Conservation (phyloP, 495 filamentous ascomycete species). For the Trypethelium eluteriae region DNA sequence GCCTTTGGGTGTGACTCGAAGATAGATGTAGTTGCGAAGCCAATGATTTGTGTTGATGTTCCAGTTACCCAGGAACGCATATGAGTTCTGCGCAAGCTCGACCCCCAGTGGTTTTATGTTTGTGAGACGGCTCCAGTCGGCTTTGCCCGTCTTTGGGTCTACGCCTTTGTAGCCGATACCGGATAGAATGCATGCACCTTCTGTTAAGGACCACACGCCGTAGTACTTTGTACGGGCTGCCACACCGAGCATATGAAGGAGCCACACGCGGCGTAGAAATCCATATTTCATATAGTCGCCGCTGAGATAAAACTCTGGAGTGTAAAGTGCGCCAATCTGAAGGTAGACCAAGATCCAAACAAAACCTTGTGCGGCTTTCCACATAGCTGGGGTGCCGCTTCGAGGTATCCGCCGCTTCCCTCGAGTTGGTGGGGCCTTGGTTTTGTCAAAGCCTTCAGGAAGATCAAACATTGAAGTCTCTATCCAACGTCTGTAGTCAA, state of each 20-base stretch:
- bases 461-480: conserved; percentile 91
- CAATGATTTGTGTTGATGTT: conserved; percentile 98
- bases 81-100: conserved; percentile 82
- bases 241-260: conserved; percentile 74
- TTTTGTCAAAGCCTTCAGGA: conserved; percentile 65
- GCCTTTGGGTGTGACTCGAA: conserved; percentile 89
- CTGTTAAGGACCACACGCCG: conserved; percentile 86
- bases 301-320: conserved; percentile 50
- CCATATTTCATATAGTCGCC: conserved; percentile 56
- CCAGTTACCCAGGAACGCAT: conserved; percentile 83
- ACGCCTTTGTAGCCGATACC: conserved; percentile 93
- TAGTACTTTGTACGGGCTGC: conserved; percentile 86
- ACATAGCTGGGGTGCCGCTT: conserved; percentile 75
- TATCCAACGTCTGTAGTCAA: conserved; percentile 86
- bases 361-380: conserved; percentile 64
- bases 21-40: conserved; percentile 91
- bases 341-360: conserved; percentile 75
- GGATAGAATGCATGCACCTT: conserved; percentile 89
- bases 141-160: conserved; percentile 69
- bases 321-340: conserved; percentile 62
- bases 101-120: conserved; percentile 79
- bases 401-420: conserved; percentile 93
- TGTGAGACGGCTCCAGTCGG: conserved; percentile 79
- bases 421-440: conserved; percentile 72
- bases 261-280: conserved; percentile 63